Evolutionary conservation across 768 basidiomycete genomes (phyloP).

Genomic region (Lyophyllum shimeji): DNA sequence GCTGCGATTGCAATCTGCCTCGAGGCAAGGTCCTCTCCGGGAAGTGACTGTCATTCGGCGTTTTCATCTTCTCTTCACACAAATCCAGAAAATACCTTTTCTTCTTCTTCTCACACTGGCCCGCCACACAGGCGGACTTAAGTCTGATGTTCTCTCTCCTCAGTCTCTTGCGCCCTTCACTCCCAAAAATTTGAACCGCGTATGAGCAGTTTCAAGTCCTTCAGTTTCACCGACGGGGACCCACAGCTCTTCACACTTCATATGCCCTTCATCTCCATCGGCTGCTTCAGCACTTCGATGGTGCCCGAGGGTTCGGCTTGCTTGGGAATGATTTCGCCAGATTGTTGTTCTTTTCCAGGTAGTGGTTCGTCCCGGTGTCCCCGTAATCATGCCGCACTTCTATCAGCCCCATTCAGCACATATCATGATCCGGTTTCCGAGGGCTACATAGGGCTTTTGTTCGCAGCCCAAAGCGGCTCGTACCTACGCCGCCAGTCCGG

Average conservation of each 20-base stretch:
- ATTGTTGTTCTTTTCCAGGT: slow-evolving; percentile 5
- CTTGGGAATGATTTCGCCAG: slow-evolving; percentile 10
- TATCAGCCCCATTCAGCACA: slow-evolving; percentile 26
- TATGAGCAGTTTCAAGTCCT: not conserved
- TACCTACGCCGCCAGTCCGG: not conserved
- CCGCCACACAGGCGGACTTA: slow-evolving; percentile 19
- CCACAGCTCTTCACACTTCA: slow-evolving; percentile 4
- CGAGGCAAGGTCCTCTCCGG: slow-evolving; percentile 18
- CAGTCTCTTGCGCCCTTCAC: not conserved
- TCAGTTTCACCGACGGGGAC: not conserved
- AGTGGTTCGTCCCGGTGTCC: slow-evolving; percentile 14
- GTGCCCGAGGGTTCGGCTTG: slow-evolving; percentile 7
- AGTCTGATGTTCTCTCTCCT: not conserved
- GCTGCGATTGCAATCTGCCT: slow-evolving; percentile 17
- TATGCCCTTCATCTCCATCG: slow-evolving; percentile 13
- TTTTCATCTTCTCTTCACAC: slow-evolving; percentile 17
- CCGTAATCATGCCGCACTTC: slow-evolving; percentile 29
- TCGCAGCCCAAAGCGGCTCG: slow-evolving; percentile 4
- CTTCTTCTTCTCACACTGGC: slow-evolving; percentile 9
- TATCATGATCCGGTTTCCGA: slow-evolving; percentile 48
- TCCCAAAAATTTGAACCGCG: not conserved
- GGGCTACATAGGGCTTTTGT: slow-evolving; percentile 17
- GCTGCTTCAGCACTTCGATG: slow-evolving; percentile 1
- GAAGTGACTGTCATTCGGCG: slow-evolving; percentile 16
- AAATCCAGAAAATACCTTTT: slow-evolving; percentile 4